Conservation (phyloP, 2,329 filamentous ascomycete species). For the Pseudopyrenochaeta lycopersici region DNA sequence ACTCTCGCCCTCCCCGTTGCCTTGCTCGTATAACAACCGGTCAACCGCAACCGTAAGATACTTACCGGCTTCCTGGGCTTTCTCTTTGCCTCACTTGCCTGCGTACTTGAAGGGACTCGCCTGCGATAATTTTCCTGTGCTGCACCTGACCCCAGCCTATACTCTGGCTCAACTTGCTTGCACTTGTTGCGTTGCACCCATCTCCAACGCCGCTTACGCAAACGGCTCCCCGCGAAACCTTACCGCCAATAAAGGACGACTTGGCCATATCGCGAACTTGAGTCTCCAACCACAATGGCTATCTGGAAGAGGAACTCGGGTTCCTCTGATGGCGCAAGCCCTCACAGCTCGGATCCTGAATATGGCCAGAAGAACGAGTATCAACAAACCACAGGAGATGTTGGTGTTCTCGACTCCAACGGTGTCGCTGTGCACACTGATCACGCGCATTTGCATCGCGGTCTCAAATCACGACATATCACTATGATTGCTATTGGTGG, state of each 20-base stretch:
- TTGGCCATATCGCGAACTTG: neutral
- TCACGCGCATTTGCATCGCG: slow-evolving; percentile 58
- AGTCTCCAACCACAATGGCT: slow-evolving; percentile 28
- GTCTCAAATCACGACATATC: slow-evolving; percentile 63
- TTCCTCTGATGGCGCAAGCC: slow-evolving; percentile 40
- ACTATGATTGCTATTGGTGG: slow-evolving; percentile 77
- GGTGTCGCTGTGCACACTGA: slow-evolving; percentile 38
- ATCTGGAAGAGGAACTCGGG: slow-evolving; percentile 38
- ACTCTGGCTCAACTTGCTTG: neutral
- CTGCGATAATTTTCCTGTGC: slow-evolving; percentile 2
- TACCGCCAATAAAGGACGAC: slow-evolving; percentile 7
- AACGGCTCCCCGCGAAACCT: slow-evolving; percentile 10
- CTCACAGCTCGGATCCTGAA: slow-evolving; percentile 31
- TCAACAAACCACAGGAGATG: slow-evolving; percentile 22
- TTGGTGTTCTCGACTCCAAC: slow-evolving; percentile 25
- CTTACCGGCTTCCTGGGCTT: slow-evolving; percentile 22
- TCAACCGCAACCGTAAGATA: slow-evolving; percentile 11
- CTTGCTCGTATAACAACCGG: slow-evolving; percentile 30
- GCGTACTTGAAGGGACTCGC: slow-evolving; percentile 19
- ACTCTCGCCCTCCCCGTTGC: slow-evolving; percentile 17
- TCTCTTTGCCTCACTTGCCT: slow-evolving; percentile 23
- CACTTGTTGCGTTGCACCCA: slow-evolving; percentile 13
- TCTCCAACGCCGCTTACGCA: slow-evolving; percentile 6
- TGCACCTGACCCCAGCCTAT: neutral
- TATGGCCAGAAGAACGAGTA: slow-evolving; percentile 22